These are phyloP conservation scores for Ogataea degrootiae DNA, from an alignment of 805 yeast genomes.

Conservation along the genomic window DNA sequence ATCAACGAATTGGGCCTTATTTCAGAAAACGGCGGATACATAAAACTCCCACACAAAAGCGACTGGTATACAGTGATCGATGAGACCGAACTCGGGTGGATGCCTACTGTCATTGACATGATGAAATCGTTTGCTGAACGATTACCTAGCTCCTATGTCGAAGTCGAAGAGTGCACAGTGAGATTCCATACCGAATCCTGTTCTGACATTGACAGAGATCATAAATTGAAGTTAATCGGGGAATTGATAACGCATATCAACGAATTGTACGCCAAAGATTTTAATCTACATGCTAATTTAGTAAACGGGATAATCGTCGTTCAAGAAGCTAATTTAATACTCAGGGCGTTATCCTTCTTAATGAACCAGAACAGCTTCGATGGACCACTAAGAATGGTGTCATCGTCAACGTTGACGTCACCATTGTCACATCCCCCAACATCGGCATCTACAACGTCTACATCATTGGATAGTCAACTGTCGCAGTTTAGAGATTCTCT, in stretches of 20 bases:
- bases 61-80: constrained; percentile 63
- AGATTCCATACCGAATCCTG: constrained; percentile 72
- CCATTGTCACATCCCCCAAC: constrained; percentile 12
- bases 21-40: constrained; percentile 86
- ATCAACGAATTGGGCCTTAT: constrained; percentile 71
- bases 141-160: constrained; percentile 71
- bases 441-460: background rate
- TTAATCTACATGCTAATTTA: constrained; percentile 70
- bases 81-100: constrained; percentile 54
- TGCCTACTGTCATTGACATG: constrained; percentile 49
- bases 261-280: constrained; percentile 56
- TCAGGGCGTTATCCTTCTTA: constrained; percentile 53
- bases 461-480: background rate
- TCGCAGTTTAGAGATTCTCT: constrained; percentile 16
- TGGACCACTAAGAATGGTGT: constrained; percentile 14
- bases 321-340: constrained; percentile 56
- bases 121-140: constrained; percentile 65
- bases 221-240: constrained; percentile 68
- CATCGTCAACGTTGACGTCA: constrained; percentile 19
- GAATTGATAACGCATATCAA: constrained; percentile 83
- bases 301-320: constrained; percentile 66
- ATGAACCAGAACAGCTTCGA: constrained; percentile 28
- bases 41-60: constrained; percentile 47
- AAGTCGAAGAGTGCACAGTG: constrained; percentile 70
- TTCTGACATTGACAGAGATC: constrained; percentile 52